Evolutionary conservation across 2,329 filamentous ascomycete species (phyloP).

Genomic region (Phialophora chinensis): DNA sequence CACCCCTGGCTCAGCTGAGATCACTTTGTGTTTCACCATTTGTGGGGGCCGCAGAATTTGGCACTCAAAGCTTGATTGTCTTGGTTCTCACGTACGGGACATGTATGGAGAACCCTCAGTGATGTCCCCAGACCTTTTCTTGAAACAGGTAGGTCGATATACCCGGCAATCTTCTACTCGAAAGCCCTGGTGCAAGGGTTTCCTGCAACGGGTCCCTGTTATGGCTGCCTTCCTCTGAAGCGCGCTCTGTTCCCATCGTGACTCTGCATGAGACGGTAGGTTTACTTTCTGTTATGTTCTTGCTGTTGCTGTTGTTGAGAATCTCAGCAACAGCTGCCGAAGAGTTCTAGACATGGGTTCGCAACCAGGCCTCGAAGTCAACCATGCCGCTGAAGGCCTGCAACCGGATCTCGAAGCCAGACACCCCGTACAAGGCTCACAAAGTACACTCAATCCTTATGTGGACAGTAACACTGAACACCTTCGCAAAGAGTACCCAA

Average conservation of each 20-base stretch:
- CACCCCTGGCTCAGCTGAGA: background rate
- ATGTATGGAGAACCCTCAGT: background rate
- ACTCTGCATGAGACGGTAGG: background rate
- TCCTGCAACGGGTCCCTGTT: background rate
- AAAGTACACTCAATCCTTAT: background rate
- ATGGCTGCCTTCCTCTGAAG: background rate
- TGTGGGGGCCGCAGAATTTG: background rate
- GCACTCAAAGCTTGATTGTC: background rate
- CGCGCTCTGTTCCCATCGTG: background rate
- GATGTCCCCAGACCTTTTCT: background rate
- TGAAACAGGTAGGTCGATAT: background rate
- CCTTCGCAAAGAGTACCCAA: no score
- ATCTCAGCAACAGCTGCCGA: background rate
- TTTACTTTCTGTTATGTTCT: background rate
- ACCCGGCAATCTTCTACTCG: background rate
- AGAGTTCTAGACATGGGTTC: background rate
- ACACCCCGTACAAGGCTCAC: background rate
- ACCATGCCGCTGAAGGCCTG: background rate
- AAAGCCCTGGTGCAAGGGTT: background rate
- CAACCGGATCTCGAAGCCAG: background rate
- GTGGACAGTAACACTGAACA: no score
- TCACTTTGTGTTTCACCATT: background rate
- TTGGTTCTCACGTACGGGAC: background rate
- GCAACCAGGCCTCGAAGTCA: background rate
- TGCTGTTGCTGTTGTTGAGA: background rate